Base-by-base conservation (phyloP, 2,329 filamentous ascomycete species). In the Pseudogymnoascus verrucosus region DNA sequence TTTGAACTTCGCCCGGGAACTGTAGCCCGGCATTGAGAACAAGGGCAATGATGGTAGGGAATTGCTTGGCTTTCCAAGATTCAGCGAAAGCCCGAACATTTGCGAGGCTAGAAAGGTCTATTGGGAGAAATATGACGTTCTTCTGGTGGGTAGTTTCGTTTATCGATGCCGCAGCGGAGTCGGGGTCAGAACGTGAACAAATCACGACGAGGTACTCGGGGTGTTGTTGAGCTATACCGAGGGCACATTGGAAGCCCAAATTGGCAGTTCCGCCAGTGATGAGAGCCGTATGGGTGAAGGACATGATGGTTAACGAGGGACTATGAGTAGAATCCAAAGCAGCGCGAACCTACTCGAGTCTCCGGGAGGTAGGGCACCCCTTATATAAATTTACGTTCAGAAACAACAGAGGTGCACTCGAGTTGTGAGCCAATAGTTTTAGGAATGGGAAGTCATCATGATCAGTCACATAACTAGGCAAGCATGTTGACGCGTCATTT, bases 21-120 rank as follows among this genome's bases (percentile, higher is more conserved):
- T 83, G 79, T 0, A 81, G 65, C 0, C 72, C 80, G 1, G 80
- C 80, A 62, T 83, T 83, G 19, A 81, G 71, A n/a, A 80, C 65
- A 5, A 83, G 74, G 4, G 74, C 70, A 60, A 75, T 71, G 64
- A 82, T 78, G 0, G 78, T 77, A 3, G 79, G 76, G 23, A 74
- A 73, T 1, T 72, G 66, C 6, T 71, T 71, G 2, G 68, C 54
- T 2, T 67, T 64, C 74, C 75, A 82, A 1, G 70, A 51, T n/a
- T 69, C 57, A 16, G 71, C 77, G 64, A 79, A 83, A 8, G 67
- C 40, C n/a, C 78, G 76, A 14, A 82, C 73, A 10, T 75, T 77
- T 14, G 70, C 63, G 1, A 74, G 65, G 54, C 71, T 70, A n/a
- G 74, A 72, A 2, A 83, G 75, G 66, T 82, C 78, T 4, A 83